Percentiles rank a stretch among this genome's conserved stretches.
These are phyloP conservation scores for Paecilomyces fulvus DNA, from an alignment of 2,329 filamentous ascomycete species.

Conservation along the genomic window DNA sequence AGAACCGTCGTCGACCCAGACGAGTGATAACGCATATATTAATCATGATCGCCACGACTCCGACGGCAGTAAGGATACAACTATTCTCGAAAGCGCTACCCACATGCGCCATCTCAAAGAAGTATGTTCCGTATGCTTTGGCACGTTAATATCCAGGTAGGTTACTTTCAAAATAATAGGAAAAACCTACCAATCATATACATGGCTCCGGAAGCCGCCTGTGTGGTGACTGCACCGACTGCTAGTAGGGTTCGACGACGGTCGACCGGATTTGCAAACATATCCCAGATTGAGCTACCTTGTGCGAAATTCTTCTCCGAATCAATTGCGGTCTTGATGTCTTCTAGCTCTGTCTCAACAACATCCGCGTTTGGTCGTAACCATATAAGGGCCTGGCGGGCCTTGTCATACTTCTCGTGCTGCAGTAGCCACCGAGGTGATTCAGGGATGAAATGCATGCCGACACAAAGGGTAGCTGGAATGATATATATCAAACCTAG, in stretches of 20 bases:
- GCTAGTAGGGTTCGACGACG: conserved; percentile 43
- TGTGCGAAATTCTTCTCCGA: conserved; percentile 27
- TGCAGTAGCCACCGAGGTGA: conserved; percentile 38
- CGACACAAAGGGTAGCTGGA: conserved; percentile 38
- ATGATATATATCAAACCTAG: conserved; percentile 40
- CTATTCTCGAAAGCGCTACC: conserved; percentile 49
- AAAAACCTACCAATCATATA: conserved; percentile 43
- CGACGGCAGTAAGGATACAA: conserved; percentile 47
- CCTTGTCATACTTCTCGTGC: conserved; percentile 18
- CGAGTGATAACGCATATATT: conserved; percentile 47
- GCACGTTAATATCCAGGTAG: neutral
- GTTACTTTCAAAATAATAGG: neutral
- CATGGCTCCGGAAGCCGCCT: conserved; percentile 49
- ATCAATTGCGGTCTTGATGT: conserved; percentile 28
- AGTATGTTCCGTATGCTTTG: conserved; percentile 49
- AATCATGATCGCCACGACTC: conserved; percentile 47
- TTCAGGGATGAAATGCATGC: conserved; percentile 41
- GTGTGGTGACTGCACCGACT: conserved; percentile 41
- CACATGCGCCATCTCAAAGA: conserved; percentile 52
- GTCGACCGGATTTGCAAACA: conserved; percentile 46
- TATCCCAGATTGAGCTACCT: conserved; percentile 35
- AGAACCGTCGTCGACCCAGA: conserved; percentile 45
- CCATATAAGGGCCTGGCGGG: conserved; percentile 28
- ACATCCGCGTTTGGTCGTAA: conserved; percentile 23
- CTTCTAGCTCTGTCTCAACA: conserved; percentile 24